Evolutionary conservation across 306 rosid species (phyloP).

Genomic region (Senna siamea): DNA sequence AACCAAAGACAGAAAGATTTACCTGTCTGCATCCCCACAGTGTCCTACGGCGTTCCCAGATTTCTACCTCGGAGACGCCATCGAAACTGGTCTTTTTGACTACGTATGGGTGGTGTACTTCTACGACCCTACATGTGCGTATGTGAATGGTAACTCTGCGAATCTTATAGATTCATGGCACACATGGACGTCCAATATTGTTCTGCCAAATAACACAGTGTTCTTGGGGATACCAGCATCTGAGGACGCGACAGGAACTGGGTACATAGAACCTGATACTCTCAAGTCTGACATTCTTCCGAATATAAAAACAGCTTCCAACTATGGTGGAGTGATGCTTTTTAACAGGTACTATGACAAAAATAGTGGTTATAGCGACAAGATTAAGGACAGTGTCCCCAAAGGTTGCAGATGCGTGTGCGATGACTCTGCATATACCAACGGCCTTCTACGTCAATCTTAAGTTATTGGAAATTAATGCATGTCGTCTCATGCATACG

Average conservation of each 20-base stretch:
- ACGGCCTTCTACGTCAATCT: too few species aligned
- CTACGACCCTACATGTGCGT: constrained; percentile 47
- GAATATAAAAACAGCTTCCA: neutral
- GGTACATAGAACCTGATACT: neutral
- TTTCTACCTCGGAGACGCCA: constrained; percentile 24
- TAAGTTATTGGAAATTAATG: too few species aligned
- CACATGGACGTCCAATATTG: neutral
- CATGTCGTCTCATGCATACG: too few species aligned
- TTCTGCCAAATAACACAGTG: neutral
- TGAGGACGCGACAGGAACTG: accelerated
- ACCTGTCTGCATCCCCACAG: constrained; percentile 48
- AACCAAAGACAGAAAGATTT: constrained; percentile 15
- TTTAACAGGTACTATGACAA: neutral
- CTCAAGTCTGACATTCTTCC: neutral
- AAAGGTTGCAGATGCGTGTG: too few species aligned
- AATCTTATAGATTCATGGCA: constrained; percentile 41
- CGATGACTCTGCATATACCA: too few species aligned
- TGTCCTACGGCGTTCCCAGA: constrained; percentile 48
- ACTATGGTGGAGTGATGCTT: neutral
- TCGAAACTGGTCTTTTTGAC: constrained; percentile 49
- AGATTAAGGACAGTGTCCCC: neutral
- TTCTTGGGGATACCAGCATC: neutral
- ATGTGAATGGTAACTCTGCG: neutral
- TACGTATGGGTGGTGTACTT: constrained; percentile 61
- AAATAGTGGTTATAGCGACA: neutral